These are phyloP conservation scores for Venturia carpophila DNA, from an alignment of 2,329 filamentous ascomycete genomes.

Conservation along the genomic window DNA sequence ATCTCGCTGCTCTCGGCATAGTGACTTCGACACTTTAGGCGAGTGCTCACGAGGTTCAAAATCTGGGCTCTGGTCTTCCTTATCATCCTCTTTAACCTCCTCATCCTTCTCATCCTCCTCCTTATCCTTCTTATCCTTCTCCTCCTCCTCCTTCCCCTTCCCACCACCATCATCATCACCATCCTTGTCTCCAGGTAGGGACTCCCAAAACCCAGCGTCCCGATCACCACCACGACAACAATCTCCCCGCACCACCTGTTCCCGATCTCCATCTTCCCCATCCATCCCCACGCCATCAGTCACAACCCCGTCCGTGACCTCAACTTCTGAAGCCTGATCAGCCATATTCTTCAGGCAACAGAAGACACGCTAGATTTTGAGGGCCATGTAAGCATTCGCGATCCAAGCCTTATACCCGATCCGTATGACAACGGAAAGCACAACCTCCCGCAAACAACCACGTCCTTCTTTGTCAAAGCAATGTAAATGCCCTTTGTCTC, in stretches of 20 bases:
- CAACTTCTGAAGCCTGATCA: background rate
- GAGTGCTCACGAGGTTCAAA: no score
- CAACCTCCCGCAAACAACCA: background rate
- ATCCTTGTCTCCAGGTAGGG: background rate
- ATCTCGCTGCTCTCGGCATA: no score
- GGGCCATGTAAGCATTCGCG: no score
- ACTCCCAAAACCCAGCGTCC: background rate
- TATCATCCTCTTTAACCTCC: no score
- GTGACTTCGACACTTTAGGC: no score
- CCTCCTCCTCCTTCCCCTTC: background rate
- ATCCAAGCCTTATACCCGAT: background rate
- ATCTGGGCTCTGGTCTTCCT: no score
- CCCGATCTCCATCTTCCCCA: background rate
- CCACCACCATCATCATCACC: background rate
- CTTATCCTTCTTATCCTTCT: background rate
- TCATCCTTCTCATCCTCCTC: no score
- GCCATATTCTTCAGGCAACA: background rate
- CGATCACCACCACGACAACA: background rate
- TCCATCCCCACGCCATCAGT: background rate
- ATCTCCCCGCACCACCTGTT: background rate
- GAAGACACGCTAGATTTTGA: no score
- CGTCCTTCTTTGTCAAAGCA: background rate
- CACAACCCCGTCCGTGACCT: background rate
- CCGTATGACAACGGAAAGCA: background rate
- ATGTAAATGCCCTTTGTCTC: background rate